These are phyloP conservation scores for Crataegus laevigata DNA, from an alignment of 306 rosid genomes.

Conservation along the genomic window DNA sequence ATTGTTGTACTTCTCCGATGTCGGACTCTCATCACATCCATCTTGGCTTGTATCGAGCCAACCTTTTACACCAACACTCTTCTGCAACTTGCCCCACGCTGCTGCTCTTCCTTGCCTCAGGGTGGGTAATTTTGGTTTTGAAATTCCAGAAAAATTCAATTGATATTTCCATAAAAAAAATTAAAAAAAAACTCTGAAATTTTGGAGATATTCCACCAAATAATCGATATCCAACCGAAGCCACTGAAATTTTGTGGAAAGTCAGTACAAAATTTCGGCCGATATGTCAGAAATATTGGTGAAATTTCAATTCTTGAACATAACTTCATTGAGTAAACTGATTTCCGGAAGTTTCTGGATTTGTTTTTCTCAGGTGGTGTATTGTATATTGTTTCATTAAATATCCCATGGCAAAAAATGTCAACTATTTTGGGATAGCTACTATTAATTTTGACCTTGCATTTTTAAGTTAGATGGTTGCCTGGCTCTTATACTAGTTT, in stretches of 20 bases:
- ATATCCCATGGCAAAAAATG: background rate
- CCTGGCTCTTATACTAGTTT: conserved; percentile 29
- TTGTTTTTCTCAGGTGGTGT: background rate
- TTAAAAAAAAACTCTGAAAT: too few relatives aligned
- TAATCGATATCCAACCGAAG: background rate
- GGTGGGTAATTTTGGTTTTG: background rate
- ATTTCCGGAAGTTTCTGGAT: background rate
- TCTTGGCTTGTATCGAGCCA: too few relatives aligned
- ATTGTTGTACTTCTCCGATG: too few relatives aligned
- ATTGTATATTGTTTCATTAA: background rate
- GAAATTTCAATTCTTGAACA: background rate
- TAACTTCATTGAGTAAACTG: background rate
- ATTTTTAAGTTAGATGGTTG: conserved; percentile 8
- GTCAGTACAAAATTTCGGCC: background rate
- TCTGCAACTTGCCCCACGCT: background rate
- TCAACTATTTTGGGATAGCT: background rate
- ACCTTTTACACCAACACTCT: too few relatives aligned
- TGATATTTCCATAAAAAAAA: background rate
- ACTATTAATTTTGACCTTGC: conserved; percentile 7
- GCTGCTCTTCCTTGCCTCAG: background rate
- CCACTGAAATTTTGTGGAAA: background rate
- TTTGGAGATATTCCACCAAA: background rate
- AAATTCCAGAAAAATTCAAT: background rate
- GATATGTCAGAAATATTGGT: background rate
- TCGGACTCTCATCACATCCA: too few relatives aligned